Conservation (phyloP, 2,329 filamentous ascomycete genomes). For the Polychaeton citri region DNA sequence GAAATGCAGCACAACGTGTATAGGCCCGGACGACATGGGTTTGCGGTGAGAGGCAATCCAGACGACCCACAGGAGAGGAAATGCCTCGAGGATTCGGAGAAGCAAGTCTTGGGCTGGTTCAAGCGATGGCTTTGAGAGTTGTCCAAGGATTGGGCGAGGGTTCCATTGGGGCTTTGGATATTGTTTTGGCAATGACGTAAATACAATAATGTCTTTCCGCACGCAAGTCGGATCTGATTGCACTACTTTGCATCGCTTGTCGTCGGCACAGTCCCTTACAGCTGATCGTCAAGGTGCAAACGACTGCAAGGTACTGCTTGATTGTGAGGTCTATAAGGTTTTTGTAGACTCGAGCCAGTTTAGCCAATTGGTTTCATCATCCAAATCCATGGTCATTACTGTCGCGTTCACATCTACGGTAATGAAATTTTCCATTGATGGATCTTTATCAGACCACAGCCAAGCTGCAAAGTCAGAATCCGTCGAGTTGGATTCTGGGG, state of each 20-base stretch:
- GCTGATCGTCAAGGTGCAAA: too few relatives aligned
- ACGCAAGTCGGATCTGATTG: background rate
- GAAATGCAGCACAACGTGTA: constrained; percentile 22
- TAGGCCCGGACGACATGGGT: constrained; percentile 23
- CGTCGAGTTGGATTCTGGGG: constrained; percentile 4
- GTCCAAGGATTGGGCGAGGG: background rate
- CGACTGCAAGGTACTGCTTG: too few relatives aligned
- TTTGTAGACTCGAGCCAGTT: constrained; percentile 26
- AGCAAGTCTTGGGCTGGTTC: constrained; percentile 17
- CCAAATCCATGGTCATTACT: constrained; percentile 16
- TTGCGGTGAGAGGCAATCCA: constrained; percentile 25
- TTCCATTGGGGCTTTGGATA: background rate
- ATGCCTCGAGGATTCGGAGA: constrained; percentile 21
- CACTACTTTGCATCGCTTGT: background rate
- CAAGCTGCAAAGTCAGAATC: constrained; percentile 10
- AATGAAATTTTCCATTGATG: constrained; percentile 9
- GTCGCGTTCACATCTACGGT: constrained; percentile 9
- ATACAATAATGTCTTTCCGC: background rate
- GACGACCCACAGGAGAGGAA: constrained; percentile 22
- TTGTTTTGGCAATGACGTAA: background rate
- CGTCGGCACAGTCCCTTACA: too few relatives aligned
- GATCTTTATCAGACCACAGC: constrained; percentile 15
- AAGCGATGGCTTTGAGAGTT: constrained; percentile 11
- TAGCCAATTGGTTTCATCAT: constrained; percentile 25
- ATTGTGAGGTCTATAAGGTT: constrained; percentile 10